These are phyloP conservation scores for Primulina eburnea DNA, from an alignment of 257 asterid genomes.

Conservation along the genomic window DNA sequence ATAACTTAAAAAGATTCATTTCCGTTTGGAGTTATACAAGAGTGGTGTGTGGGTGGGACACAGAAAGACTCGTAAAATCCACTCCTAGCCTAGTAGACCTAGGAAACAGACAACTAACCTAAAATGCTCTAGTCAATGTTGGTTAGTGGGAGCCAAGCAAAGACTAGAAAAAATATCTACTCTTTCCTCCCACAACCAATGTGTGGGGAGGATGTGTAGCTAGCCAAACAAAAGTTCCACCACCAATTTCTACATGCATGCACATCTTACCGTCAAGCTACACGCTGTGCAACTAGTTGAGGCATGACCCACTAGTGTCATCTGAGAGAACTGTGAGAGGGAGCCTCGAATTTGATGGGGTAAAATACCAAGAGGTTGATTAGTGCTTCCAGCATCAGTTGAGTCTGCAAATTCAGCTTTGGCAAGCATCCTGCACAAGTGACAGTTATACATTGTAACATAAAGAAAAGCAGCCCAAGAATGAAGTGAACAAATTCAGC, in stretches of 20 bases:
- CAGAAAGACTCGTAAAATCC: neutral
- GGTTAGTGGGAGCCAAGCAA: neutral
- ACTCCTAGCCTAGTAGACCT: neutral
- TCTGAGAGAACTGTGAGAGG: slow-evolving; percentile 87
- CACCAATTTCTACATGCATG: neutral
- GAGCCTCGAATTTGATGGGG: slow-evolving; percentile 97
- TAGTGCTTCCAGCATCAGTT: slow-evolving; percentile 35
- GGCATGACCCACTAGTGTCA: slow-evolving; percentile 85
- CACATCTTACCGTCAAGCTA: slow-evolving; percentile 58
- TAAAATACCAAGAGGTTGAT: slow-evolving; percentile 84
- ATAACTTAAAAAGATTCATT: neutral
- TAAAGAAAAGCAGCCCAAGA: neutral
- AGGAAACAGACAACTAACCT: neutral
- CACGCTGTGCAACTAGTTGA: slow-evolving; percentile 92
- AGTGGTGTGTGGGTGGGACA: neutral
- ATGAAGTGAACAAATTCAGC: slow-evolving; percentile 5
- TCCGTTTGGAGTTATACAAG: neutral
- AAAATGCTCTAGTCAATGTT: neutral
- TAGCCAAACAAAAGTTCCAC: neutral
- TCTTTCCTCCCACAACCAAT: neutral
- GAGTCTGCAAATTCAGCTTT: slow-evolving; percentile 76
- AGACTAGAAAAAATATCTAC: neutral
- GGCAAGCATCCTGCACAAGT: slow-evolving; percentile 56
- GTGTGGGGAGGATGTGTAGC: neutral
- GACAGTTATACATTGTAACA: slow-evolving; percentile 8